Evolutionary conservation across 805 yeast species (phyloP), one percentile per base, ranked within the genome.

Genomic region (Barnettozyma siamensis): DNA sequence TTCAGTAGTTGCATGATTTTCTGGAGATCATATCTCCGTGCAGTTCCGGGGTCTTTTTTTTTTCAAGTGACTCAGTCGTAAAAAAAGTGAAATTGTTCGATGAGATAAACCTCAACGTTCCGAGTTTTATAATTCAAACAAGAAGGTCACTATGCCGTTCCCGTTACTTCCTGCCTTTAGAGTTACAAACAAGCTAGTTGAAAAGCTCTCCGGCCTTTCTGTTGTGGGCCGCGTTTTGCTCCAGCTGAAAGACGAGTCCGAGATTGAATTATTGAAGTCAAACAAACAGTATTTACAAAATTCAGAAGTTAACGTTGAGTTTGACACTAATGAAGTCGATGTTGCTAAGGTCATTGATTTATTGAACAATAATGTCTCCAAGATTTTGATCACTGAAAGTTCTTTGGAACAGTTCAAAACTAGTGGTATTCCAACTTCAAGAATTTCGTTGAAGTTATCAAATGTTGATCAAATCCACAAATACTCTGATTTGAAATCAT

Each of bases 361-460:
- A 30, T 67, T 85, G 43, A 83, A 85, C 54, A 67, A 66, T 38
- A 93, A 93, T 35, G 74, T 80, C 12, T 54, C 62, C 20, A 65
- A 68, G 16, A 53, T 82, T 4, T 63, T 78, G 41, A 69, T 73
- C 21, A 37, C 60, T 4, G 52, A 46, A 7, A 37, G 49, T 3
- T 57, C 55, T 27, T 67, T 61, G 2, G 51, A 54, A 0, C 63
- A 55, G 29, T 56, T 73, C 18, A 50, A 65, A 13, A 63, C 54
- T 2, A 60, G 71, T 15, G 83, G 81, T 15, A 72, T 82, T 31
- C 83, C 86, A 31, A 54, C 45, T 6, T 19, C 43, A 16, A 50
- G 61, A 48, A 33, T 52, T 27, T 46, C 45, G 2, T 24, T 53
- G 21, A 40, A 42, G 20, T n/a, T 52, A 27, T 15, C 37, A 1